Evolutionary conservation across 345 rosid genomes (phyloP).

Genomic region (Syzygium aqueum): DNA sequence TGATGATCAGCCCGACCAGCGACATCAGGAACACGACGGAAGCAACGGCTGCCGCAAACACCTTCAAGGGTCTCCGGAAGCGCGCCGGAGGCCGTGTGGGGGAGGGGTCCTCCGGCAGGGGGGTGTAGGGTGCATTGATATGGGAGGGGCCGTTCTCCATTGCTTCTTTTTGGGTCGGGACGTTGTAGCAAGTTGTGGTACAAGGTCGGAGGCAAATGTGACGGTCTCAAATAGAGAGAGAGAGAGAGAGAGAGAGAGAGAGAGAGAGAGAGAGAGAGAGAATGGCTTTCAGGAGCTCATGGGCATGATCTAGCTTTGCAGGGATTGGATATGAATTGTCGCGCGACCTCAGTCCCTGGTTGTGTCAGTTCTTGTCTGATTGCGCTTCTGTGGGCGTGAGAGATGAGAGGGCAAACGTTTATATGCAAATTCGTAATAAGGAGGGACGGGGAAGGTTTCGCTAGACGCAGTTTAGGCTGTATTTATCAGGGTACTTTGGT

Average conservation of each 20-base stretch:
- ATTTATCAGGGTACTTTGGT: not conserved
- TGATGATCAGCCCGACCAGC: constrained; percentile 25
- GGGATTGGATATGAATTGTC: not conserved
- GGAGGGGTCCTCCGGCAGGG: constrained; percentile 29
- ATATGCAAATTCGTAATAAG: not conserved
- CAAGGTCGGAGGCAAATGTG: not conserved
- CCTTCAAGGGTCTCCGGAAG: constrained; percentile 21
- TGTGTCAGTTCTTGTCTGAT: not conserved
- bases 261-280: not conserved
- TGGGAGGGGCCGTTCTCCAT: not conserved
- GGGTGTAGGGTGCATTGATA: constrained; percentile 11
- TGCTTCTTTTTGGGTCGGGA: not conserved
- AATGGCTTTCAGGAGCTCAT: not conserved
- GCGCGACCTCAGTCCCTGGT: not conserved
- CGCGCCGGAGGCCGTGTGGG: not conserved
- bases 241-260: not conserved
- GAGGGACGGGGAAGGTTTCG: not conserved
- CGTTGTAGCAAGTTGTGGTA: not conserved
- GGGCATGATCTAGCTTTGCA: not conserved
- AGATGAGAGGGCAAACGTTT: not conserved
- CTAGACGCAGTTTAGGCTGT: not conserved
- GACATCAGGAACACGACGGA: constrained; percentile 31
- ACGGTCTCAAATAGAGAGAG: not conserved
- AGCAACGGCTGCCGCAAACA: constrained; percentile 5
- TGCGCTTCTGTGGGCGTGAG: not conserved